These are phyloP conservation scores for Kockiozyma suomiensis DNA, from an alignment of 805 yeast species.

Conservation along the genomic window DNA sequence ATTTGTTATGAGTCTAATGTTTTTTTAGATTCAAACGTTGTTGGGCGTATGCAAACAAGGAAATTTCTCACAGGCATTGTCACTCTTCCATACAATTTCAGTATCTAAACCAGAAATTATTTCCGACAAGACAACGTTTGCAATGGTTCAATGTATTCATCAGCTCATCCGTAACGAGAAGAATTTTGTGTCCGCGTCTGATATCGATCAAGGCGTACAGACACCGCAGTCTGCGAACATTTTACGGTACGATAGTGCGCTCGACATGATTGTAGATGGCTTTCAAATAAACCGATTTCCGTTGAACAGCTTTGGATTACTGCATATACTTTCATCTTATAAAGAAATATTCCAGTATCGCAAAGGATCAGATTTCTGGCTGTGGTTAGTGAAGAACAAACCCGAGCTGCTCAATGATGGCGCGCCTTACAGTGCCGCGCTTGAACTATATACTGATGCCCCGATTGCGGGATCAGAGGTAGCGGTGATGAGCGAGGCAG, in stretches of 20 bases:
- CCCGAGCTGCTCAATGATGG: conserved; percentile 5
- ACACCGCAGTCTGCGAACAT: neutral
- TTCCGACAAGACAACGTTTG: neutral
- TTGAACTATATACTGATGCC: conserved; percentile 20
- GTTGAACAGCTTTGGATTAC: neutral
- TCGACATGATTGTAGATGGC: conserved; percentile 5
- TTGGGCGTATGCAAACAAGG: too few species aligned
- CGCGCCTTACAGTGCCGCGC: conserved; percentile 11
- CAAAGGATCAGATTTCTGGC: conserved; percentile 15
- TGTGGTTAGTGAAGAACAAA: neutral
- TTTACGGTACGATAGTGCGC: neutral
- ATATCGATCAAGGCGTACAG: conserved; percentile 3
- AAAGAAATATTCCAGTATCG: conserved; percentile 10
- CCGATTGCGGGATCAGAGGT: conserved; percentile 1
- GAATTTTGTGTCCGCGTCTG: neutral
- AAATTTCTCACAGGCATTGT: too few species aligned
- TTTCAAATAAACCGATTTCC: neutral
- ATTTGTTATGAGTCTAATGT: too few species aligned
- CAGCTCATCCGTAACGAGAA: neutral
- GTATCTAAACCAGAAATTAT: neutral
- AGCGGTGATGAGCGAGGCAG: neutral
- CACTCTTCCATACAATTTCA: too few species aligned
- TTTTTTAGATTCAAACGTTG: too few species aligned
- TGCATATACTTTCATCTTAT: conserved; percentile 11
- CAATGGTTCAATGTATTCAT: neutral